Percentiles rank a stretch among this genome's conserved stretches.
Evolutionary conservation across 305 asterid genomes (phyloP).

Genomic region (Fraxinus albicans): DNA sequence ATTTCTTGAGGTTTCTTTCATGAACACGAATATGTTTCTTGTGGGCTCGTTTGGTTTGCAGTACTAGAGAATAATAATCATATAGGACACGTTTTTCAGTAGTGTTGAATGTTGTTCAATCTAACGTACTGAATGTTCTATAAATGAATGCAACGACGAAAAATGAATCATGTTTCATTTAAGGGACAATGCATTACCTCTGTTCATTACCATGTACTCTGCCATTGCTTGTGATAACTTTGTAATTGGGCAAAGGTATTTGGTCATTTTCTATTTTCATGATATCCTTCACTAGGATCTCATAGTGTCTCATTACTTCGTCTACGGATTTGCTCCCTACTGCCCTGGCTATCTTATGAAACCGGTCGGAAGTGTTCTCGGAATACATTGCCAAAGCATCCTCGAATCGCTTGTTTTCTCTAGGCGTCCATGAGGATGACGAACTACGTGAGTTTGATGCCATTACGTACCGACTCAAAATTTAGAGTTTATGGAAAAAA

Average conservation of each 20-base stretch:
- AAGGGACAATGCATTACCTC: neutral
- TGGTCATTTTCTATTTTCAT: neutral
- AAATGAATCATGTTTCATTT: neutral
- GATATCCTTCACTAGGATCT: neutral
- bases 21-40: neutral
- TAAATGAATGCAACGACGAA: neutral
- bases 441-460: neutral
- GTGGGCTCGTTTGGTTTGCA: neutral
- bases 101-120: neutral
- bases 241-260: neutral
- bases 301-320: neutral
- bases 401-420: conserved; percentile 3
- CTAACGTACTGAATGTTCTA: neutral
- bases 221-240: neutral
- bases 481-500: neutral
- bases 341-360: neutral
- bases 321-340: neutral
- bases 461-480: neutral
- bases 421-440: neutral
- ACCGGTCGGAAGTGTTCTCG: neutral
- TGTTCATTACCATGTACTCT: neutral
- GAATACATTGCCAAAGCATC: neutral
- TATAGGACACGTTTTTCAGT: neutral
- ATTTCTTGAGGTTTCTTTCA: no score
- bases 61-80: neutral